Conservation (phyloP, 2,329 filamentous ascomycete species). For the Diaporthe caulivora region DNA sequence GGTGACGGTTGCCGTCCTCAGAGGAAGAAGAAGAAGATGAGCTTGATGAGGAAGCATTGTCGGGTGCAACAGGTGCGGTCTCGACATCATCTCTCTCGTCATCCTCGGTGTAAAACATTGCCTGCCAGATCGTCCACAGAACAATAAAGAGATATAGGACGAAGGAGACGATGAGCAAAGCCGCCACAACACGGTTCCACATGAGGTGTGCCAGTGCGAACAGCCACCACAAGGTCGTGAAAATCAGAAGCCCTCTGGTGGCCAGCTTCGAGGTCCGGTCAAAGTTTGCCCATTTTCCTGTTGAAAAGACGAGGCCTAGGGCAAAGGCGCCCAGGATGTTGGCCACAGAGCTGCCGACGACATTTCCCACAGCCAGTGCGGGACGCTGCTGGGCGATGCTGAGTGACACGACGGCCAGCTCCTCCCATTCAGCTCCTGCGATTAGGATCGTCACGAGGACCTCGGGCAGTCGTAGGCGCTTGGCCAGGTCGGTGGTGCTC, state of each 20-base stretch:
- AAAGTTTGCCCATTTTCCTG: constrained; percentile 48
- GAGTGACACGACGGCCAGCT: constrained; percentile 63
- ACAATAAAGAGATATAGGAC: constrained; percentile 58
- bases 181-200: constrained; percentile 45
- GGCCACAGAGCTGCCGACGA: constrained; percentile 66
- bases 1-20: not conserved
- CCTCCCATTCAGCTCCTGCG: constrained; percentile 68
- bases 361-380: constrained; percentile 65
- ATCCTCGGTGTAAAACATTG: constrained; percentile 53
- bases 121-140: constrained; percentile 58
- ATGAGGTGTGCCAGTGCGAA: constrained; percentile 47
- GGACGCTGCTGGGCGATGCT: constrained; percentile 59
- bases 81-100: constrained; percentile 50
- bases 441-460: constrained; percentile 64
- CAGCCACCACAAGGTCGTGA: constrained; percentile 56
- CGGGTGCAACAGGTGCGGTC: constrained; percentile 42
- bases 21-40: constrained; percentile 55
- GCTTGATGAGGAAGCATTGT: constrained; percentile 47
- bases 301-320: constrained; percentile 60
- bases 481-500: constrained; percentile 61
- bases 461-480: constrained; percentile 57
- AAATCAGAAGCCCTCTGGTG: constrained; percentile 53
- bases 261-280: constrained; percentile 63
- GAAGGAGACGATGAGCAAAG: constrained; percentile 58
- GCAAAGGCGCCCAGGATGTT: constrained; percentile 69